These are phyloP conservation scores for Inga leiocalycina DNA, from an alignment of 306 rosid genomes.

Conservation along the genomic window DNA sequence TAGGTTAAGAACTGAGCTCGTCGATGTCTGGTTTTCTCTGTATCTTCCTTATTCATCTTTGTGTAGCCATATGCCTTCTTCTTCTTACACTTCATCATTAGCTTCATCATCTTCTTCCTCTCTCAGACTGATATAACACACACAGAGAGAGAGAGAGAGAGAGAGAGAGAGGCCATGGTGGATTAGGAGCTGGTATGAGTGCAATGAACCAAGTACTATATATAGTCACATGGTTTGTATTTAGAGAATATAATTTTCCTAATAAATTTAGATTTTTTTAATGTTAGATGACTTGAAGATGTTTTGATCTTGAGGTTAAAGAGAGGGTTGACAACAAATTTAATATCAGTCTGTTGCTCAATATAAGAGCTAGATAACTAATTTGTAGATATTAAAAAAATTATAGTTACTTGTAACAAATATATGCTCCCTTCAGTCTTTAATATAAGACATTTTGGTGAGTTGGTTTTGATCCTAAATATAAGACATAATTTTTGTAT, in stretches of 20 bases:
- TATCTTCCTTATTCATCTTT: conserved; percentile 57
- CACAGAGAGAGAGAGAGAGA: not conserved
- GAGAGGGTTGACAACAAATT: too few relatives aligned
- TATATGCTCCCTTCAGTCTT: too few relatives aligned
- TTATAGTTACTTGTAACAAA: too few relatives aligned
- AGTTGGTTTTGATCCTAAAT: too few relatives aligned
- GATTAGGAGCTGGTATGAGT: not conserved
- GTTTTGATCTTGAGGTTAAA: too few relatives aligned
- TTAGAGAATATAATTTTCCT: not conserved
- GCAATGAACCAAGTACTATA: not conserved
- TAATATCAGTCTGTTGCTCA: too few relatives aligned
- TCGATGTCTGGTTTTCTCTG: conserved; percentile 50
- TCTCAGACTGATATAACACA: not conserved
- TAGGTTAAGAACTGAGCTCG: conserved; percentile 63
- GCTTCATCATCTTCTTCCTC: conserved; percentile 6
- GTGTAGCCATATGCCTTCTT: conserved; percentile 42
- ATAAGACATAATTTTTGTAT: too few relatives aligned
- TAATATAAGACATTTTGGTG: too few relatives aligned
- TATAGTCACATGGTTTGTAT: not conserved
- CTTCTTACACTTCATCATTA: conserved; percentile 8
- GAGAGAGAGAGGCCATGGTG: not conserved
- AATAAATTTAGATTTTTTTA: too few relatives aligned
- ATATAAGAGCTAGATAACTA: too few relatives aligned
- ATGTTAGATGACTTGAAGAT: too few relatives aligned
- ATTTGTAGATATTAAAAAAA: too few relatives aligned